Conservation (phyloP, 352 stramenopile species). For the Aphanomyces invadans region DNA sequence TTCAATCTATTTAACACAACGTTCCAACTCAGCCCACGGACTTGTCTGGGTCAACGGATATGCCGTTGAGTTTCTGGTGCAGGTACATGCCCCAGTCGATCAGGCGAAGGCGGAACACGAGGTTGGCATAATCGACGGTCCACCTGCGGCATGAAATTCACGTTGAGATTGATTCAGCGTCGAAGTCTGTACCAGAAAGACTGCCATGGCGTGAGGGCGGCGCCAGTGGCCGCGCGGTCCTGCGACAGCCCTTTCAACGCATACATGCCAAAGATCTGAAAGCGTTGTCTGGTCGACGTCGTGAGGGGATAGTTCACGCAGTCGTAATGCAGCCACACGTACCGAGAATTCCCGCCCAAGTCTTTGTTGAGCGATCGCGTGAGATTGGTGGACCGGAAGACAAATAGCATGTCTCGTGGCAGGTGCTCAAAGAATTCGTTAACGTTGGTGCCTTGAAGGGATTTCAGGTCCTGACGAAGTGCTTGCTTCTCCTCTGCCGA, state of each 20-base stretch:
- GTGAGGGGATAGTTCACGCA: neutral
- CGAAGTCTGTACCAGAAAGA: neutral
- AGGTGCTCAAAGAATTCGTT: conserved; percentile 78
- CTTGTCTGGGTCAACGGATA: conserved; percentile 2
- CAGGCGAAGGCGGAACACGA: conserved; percentile 49
- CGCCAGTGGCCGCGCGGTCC: neutral
- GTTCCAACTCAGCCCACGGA: neutral
- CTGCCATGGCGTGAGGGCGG: neutral
- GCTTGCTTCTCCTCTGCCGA: conserved; percentile 53
- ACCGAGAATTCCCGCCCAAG: conserved; percentile 66
- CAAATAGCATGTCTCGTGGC: conserved; percentile 86
- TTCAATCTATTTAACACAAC: too few species aligned
- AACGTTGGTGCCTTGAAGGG: conserved; percentile 51
- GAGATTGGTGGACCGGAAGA: conserved; percentile 89
- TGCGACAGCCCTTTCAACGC: conserved; percentile 39
- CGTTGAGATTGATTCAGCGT: too few species aligned
- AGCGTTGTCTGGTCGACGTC: conserved; percentile 44
- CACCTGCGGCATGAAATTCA: conserved; percentile 29
- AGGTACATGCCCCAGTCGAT: conserved; percentile 46
- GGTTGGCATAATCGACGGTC: conserved; percentile 59
- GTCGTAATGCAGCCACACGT: too few species aligned
- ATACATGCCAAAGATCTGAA: conserved; percentile 67
- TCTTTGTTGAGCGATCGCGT: conserved; percentile 86
- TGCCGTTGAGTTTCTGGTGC: conserved; percentile 30
- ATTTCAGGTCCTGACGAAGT: conserved; percentile 51